Conservation (phyloP, 306 rosid genomes). For the Arachis stenosperma region DNA sequence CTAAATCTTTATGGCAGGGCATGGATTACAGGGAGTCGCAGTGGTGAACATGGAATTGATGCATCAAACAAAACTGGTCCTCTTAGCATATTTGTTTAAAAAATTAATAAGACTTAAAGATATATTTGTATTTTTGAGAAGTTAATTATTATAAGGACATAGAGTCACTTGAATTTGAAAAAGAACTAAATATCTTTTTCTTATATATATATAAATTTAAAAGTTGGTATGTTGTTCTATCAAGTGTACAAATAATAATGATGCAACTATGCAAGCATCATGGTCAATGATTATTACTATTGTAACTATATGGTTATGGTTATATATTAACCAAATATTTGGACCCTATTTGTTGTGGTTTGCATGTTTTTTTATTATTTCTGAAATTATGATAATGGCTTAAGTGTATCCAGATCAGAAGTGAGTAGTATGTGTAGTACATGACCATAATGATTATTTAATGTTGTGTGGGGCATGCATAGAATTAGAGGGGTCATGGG, state of each 20-base stretch:
- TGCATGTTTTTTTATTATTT: not conserved
- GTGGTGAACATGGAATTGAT: constrained; percentile 69
- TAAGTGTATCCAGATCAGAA: constrained; percentile 39
- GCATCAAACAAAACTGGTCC: constrained; percentile 89
- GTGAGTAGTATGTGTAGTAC: not conserved
- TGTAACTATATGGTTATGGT: too few relatives aligned
- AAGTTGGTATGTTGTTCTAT: constrained; percentile 35
- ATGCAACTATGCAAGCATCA: constrained; percentile 5
- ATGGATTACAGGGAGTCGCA: constrained; percentile 67
- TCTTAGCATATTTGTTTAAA: constrained; percentile 84
- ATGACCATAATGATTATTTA: constrained; percentile 7
- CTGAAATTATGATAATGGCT: too few relatives aligned
- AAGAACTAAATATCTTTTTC: constrained; percentile 36
- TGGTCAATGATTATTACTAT: constrained; percentile 31
- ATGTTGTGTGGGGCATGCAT: constrained; percentile 11
- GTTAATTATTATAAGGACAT: constrained; percentile 36
- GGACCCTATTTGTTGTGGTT: constrained; percentile 23
- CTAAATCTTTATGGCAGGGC: constrained; percentile 55
- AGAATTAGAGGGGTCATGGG: not conserved
- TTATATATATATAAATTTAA: not conserved
- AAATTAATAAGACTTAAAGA: constrained; percentile 6
- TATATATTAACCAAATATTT: constrained; percentile 24
- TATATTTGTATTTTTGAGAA: constrained; percentile 9
- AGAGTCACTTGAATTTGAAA: constrained; percentile 34
- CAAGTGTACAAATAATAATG: constrained; percentile 40